Evolutionary conservation across 306 rosid species (phyloP), one percentile per base, ranked within the genome.

Genomic region (apple (Malus domestica)): DNA sequence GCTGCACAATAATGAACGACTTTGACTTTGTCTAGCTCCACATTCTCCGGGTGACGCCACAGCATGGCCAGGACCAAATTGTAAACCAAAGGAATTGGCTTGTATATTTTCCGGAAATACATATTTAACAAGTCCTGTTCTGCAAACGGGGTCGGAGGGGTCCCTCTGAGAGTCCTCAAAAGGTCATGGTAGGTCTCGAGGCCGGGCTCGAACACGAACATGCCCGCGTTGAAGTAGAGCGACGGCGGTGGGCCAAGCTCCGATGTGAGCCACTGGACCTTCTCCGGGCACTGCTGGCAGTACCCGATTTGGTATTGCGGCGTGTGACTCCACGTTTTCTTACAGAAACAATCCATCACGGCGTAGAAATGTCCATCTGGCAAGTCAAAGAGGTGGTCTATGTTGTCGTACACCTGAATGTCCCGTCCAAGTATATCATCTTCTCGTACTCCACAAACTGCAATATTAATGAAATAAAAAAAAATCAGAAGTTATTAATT

Each of bases 301-400:
- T 86, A 90, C 8, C 97, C 90, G 1, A 93, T 52, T 75, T 78
- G 80, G 79, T 86, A 85, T 18, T 93, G 97, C 0, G 80, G 89
- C 5, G 86, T 90, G 79, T 89, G 91, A 51, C 89, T 85, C 97
- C 97, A 93, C 0, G 96, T 90, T 35, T 86, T 86, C 80, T 93
- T 96, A 16, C 97, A 93, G 77, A 92, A 92, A 45, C 97, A 92
- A n/a, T 92, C 97, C 97, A 88, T 86, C 2, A 87, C 96, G 0
- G 89, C 97, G 67, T 89, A 89, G 0, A 93, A 85, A 4, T 87
- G 4, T 4, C 90, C 89, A 8, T 85, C 86, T 0, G 85, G 92
- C 4, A 86, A 60, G 27, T 93, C 97, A 27, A 93, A 90, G 1
- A 93, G 62, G 73, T 86, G 86, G 72, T 93, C 96, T 2, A 90